These are phyloP conservation scores for Penicillium sp. DNA, from an alignment of 2,329 filamentous ascomycete genomes.

Conservation along the genomic window DNA sequence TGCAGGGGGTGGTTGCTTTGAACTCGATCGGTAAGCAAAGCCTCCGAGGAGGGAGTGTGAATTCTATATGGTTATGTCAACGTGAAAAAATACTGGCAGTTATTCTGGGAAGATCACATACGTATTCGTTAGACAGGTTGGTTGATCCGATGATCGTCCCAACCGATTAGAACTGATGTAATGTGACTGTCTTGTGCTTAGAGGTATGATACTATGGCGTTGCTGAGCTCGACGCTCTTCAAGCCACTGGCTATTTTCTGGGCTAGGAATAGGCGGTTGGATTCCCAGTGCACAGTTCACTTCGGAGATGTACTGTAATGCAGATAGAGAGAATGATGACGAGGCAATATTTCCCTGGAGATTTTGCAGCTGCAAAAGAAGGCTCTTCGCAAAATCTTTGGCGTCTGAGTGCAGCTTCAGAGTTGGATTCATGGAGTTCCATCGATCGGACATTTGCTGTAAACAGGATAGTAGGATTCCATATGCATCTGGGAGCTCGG, in stretches of 20 bases:
- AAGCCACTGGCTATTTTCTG: constrained; percentile 11
- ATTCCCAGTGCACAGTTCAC: constrained; percentile 1
- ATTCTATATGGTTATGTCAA: neutral
- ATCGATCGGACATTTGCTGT: constrained; percentile 11
- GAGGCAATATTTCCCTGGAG: neutral
- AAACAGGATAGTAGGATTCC: constrained; percentile 6
- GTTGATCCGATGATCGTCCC: neutral
- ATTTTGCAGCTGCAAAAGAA: neutral
- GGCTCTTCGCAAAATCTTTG: neutral
- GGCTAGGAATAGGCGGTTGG: neutral
- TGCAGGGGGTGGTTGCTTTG: neutral
- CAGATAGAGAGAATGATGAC: neutral
- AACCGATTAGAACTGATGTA: constrained; percentile 2
- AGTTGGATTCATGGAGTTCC: constrained; percentile 8
- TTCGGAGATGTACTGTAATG: neutral
- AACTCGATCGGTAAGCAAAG: neutral
- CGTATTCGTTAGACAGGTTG: neutral
- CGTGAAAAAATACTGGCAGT: neutral
- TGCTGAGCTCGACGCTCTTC: constrained; percentile 9
- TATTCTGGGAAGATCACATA: neutral
- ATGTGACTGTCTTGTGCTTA: constrained; percentile 5
- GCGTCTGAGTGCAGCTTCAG: neutral
- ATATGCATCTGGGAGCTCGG: constrained; percentile 2
- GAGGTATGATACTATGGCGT: constrained; percentile 12
- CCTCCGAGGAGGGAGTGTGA: neutral